Percentiles rank a stretch among this genome's conserved stretches.
Conservation (phyloP, 2,329 filamentous ascomycete species). For the Fusarium ambrosium region DNA sequence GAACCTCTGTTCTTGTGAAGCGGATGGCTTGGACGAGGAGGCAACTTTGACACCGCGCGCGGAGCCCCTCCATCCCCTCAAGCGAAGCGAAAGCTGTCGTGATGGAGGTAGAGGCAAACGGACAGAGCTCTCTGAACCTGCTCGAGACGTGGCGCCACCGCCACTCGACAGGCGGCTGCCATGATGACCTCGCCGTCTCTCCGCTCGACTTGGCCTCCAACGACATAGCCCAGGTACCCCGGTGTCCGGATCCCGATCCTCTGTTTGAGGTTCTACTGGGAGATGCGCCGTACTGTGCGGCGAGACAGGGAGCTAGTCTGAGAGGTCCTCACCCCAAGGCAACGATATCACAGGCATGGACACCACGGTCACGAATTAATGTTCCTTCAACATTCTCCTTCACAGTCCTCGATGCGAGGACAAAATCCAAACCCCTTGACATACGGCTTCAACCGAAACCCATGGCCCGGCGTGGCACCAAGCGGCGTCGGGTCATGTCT, state of each 20-base stretch:
- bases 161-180: slow-evolving; percentile 36
- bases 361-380: slow-evolving; percentile 6
- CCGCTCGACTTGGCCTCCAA: slow-evolving; percentile 34
- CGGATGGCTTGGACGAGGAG: slow-evolving; percentile 41
- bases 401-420: slow-evolving; percentile 11
- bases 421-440: slow-evolving; percentile 20
- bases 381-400: slow-evolving; percentile 30
- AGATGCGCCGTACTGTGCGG: slow-evolving; percentile 13
- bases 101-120: slow-evolving; percentile 45
- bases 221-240: slow-evolving; percentile 39
- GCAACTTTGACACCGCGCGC: slow-evolving; percentile 35
- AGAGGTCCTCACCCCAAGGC: background rate
- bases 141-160: slow-evolving; percentile 43
- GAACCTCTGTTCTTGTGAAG: slow-evolving; percentile 15
- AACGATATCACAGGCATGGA: background rate
- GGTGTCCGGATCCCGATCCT: slow-evolving; percentile 38
- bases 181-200: slow-evolving; percentile 39
- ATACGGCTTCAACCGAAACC: slow-evolving; percentile 11
- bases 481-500: slow-evolving; percentile 65
- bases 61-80: slow-evolving; percentile 38
- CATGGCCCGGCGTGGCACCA: slow-evolving; percentile 49
- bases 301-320: slow-evolving; percentile 1
- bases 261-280: slow-evolving; percentile 41
- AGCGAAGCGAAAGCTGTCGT: slow-evolving; percentile 43
- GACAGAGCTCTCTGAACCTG: slow-evolving; percentile 42